Evolutionary conservation across 2,329 filamentous ascomycete genomes (phyloP), one percentile per base, ranked within the genome.

Genomic region (Amylocarpus encephaloides): DNA sequence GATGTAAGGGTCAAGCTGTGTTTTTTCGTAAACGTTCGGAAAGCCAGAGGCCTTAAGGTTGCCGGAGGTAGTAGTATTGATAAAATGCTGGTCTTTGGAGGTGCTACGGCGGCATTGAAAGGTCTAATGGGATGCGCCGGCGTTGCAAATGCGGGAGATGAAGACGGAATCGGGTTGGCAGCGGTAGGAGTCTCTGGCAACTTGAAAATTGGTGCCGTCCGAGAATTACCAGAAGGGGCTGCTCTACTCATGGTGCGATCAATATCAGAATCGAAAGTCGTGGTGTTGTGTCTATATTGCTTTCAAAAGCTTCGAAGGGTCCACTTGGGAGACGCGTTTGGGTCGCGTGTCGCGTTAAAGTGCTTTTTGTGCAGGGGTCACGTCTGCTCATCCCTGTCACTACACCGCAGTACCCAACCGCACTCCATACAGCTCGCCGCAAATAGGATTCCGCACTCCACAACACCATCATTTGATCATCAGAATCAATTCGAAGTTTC

Each of bases 21-120:
- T 65, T 97, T 98, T 69, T 96, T 96, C 1, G 93, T 98, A 59
- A 98, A 95, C 0, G 88, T 94, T 42, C 93, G 83, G 65, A 98
- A 97, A 7, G 93, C 94, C 16, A 97, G 76, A 2, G 93, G 92
- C 55, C 94, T 79, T 36, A 98, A 73, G 0, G 88, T 94, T 9
- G 89, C 82, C 0, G 91, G 87, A 3, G 92, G 91, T 4, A 98
- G 82, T 33, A 95, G 76, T 50, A 98, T 93, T 3, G 93, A 90
- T 1, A 98, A 76, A 43, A 97, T 86, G 6, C 64, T 62, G 54
- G 64, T 63, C 57, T 62, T 66, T 33, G 52, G 43, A 18, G 58
- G 48, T 19, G 54, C 43, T 43, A 51, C 50, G 35, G 50, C 51
- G 13, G 51, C 51, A 54, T 62, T 64, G 64, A 83, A 83, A 13